These are phyloP conservation scores for Magnaporthiopsis rhizophila DNA, from an alignment of 2,329 filamentous ascomycete genomes.

Conservation along the genomic window DNA sequence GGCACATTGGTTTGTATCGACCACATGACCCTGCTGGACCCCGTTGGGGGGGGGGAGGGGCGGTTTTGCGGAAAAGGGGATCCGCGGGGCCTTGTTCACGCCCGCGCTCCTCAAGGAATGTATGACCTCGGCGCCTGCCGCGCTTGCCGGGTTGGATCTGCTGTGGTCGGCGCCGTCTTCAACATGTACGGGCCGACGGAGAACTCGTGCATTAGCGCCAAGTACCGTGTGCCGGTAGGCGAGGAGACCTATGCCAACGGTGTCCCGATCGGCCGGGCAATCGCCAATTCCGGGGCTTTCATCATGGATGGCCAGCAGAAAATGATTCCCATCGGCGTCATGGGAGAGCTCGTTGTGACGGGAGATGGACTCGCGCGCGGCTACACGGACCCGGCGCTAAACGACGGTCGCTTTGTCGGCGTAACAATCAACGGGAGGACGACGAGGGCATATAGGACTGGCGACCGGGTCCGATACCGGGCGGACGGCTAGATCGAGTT, in stretches of 20 bases:
- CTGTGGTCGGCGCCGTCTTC: constrained; percentile 11
- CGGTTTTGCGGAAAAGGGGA: background rate
- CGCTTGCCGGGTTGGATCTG: background rate
- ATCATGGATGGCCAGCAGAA: constrained; percentile 28
- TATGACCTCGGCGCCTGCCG: background rate
- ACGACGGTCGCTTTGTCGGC: background rate
- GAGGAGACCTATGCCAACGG: constrained; percentile 1
- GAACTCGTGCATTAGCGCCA: constrained; percentile 10
- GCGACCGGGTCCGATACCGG: background rate
- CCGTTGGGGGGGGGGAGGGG: background rate
- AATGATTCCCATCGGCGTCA: constrained; percentile 23
- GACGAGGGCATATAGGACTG: constrained; percentile 1
- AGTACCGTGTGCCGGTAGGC: background rate
- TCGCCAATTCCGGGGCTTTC: constrained; percentile 20
- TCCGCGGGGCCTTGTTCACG: background rate
- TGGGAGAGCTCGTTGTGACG: constrained; percentile 31
- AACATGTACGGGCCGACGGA: constrained; percentile 26
- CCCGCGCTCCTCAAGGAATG: background rate
- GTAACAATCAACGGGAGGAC: background rate
- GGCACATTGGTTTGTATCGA: background rate
- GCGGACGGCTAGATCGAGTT: constrained; percentile 1
- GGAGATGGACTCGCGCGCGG: constrained; percentile 31
- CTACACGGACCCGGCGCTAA: constrained; percentile 23
- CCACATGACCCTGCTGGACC: background rate
- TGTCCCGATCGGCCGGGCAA: constrained; percentile 6